Base-by-base conservation (phyloP, 2,329 filamentous ascomycete species). In the Pezicula carpinea region DNA sequence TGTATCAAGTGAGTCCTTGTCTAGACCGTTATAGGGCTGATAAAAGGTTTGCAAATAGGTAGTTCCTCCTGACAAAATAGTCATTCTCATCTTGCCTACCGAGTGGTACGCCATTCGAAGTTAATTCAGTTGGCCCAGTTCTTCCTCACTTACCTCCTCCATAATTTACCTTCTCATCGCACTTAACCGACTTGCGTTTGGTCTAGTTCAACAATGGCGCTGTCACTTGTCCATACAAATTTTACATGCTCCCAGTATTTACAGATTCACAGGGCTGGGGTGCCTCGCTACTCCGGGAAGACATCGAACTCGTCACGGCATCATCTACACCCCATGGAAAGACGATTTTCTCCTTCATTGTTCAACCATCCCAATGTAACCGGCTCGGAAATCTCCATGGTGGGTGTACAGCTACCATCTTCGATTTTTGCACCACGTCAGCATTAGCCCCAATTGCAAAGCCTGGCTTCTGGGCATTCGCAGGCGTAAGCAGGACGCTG, bases 401-500 rank as follows among this genome's bases (percentile, higher is more conserved):
- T 44, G 81, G 80, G 15, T 83, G 80, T 52, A 73, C 79, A 0
- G 77, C 85, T 2, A 83, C 83, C 0, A 65, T 89, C 4, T 83
- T 88, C 54, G 86, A 89, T 66, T 68, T 77, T 48, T 74, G 79
- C 55, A 87, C 85, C 0, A 79, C 79, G 3, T 62, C 79, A 15
- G 70, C 80, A 3, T 64, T 88, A 11, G 64, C 74, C 8, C 71
- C 82, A 32, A 63, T 84, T 43, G 74, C 75, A 38, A 68, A 68
- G 18, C 77, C 77, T 0, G 83, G 81, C 5, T 80, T 75, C 61
- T 87, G 84, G 77, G 67, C 72, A 47, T 69, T 67, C 33, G 71
- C 82, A 19, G 84, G 85, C 32, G 83, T 89, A 21, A 81, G 73
- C 59, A 75, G 85, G 48, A 82, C 79, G 21, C 70, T 89, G 45